Evolutionary conservation across 2,329 filamentous ascomycete species (phyloP), one percentile per base, ranked within the genome.

Genomic region (Xylariaceae sp.): DNA sequence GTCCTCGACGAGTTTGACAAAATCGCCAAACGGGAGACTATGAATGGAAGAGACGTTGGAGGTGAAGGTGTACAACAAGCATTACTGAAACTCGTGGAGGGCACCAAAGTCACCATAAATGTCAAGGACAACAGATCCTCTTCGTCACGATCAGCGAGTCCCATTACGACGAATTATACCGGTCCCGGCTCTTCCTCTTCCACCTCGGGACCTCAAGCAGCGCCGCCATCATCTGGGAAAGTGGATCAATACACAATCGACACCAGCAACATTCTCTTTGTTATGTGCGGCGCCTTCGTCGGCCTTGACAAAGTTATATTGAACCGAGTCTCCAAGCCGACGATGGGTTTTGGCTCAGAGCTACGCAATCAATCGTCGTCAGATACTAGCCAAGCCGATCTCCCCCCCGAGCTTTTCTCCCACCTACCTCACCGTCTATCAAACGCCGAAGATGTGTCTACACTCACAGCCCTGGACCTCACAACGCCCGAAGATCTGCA

Each of bases 1-100:
- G 94, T 96, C 50, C 79, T 99, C 16, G 94, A 99, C 64, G 94
- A 99, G 74, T 91, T 99, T 50, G 94, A 99, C 77, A 99, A 99
- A 75, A 92, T 97, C 53, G 92, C 94, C 1, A 90, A 89, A 30
- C 86, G 91, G 21, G 93, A 94, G 69, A 88, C 92, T 13, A 85
- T 85, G 56, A 92, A 96, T 55, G 93, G 92, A 16, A 89, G 95
- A 64, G 94, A 99, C 67, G 94, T 99, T 2, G 90, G 92, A 15
- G 94, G 94, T 18, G 94, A 97, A 76, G 94, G 94, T 47, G 94
- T 97, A 0, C 94, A 99, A 67, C 94, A 99, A 73, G 93, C 94
- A 6, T 77, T 99, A 4, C 75, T 99, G 26, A 97, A 97, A 74
- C 91, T 99, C 33, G 91, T 99, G 16, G 94, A 99, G 74, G 94